Conservation (phyloP, 192 early-diverging fungal genomes). For the Backusella circina region DNA sequence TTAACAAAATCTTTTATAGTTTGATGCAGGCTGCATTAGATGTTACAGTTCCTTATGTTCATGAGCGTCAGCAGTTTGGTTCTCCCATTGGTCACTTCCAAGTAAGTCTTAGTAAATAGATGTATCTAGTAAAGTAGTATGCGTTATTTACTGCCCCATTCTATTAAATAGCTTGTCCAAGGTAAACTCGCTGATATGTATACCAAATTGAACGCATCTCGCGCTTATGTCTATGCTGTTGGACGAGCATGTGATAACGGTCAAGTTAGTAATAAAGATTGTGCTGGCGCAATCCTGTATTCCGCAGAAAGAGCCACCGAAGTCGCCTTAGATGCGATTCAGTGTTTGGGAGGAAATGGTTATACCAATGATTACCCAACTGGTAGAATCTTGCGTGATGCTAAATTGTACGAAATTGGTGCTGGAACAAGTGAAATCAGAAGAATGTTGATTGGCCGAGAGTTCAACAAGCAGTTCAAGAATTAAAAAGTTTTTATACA, state of each 20-base stretch:
- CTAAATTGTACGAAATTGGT: slow-evolving; percentile 96
- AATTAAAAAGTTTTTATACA: slow-evolving; percentile 11
- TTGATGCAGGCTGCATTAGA: slow-evolving; percentile 90
- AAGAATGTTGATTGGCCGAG: slow-evolving; percentile 86
- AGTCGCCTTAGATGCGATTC: slow-evolving; percentile 88
- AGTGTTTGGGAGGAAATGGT: slow-evolving; percentile 93
- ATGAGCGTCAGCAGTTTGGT: slow-evolving; percentile 86
- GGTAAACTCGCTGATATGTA: slow-evolving; percentile 98
- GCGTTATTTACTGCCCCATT: background rate
- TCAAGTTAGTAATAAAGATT: slow-evolving; percentile 82
- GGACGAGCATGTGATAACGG: slow-evolving; percentile 83
- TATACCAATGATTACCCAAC: slow-evolving; percentile 92
- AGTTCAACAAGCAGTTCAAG: slow-evolving; percentile 68
- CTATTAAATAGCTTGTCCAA: slow-evolving; percentile 62
- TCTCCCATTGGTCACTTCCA: slow-evolving; percentile 85
- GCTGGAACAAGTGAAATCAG: slow-evolving; percentile 95
- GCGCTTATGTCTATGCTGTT: slow-evolving; percentile 88
- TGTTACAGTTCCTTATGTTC: slow-evolving; percentile 78
- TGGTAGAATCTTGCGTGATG: slow-evolving; percentile 86
- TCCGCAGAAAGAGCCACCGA: slow-evolving; percentile 93
- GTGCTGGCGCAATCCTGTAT: slow-evolving; percentile 92
- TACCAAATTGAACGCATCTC: slow-evolving; percentile 89
- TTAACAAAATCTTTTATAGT: slow-evolving; percentile 19
- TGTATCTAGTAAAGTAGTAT: background rate
- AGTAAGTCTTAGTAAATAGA: slow-evolving; percentile 12